phyloP scores from a whole-genome alignment of 2,329 filamentous ascomycete species.

The Scedosporium dehoogii region DNA sequence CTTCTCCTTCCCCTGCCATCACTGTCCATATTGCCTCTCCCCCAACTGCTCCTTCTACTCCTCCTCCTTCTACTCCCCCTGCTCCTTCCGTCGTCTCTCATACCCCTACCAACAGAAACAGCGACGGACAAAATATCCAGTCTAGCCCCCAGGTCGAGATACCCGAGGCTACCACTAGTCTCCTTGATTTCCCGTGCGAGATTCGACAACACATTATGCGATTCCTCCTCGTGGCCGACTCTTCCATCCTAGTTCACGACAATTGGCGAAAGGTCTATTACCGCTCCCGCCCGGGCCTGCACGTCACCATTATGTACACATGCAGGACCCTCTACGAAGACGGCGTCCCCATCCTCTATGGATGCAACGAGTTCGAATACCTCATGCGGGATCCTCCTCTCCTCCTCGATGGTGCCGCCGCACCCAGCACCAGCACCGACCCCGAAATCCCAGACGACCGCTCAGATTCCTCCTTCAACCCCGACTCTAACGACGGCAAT shows the following conservation, averaged over 20 bases:
- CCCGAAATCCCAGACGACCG: background rate
- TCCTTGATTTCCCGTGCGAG: conserved; percentile 17
- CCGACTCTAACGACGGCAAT: conserved; percentile 8
- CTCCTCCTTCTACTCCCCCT: too few relatives aligned
- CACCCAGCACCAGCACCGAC: background rate
- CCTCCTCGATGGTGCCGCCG: conserved; percentile 12
- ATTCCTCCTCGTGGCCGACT: conserved; percentile 19
- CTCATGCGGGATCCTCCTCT: conserved; percentile 27
- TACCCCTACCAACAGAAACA: too few relatives aligned
- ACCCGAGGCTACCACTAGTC: conserved; percentile 5
- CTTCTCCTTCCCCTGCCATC: too few relatives aligned
- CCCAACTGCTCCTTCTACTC: too few relatives aligned
- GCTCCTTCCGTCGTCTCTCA: too few relatives aligned
- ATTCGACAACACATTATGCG: conserved; percentile 21
- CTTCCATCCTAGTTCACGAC: conserved; percentile 22
- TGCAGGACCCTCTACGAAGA: conserved; percentile 25
- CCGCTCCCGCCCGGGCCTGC: conserved; percentile 15
- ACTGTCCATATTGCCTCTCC: too few relatives aligned
- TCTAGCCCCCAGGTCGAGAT: too few relatives aligned
- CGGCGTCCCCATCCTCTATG: conserved; percentile 32
- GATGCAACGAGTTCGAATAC: conserved; percentile 37
- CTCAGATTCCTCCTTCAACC: too few relatives aligned
- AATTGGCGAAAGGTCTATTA: conserved; percentile 24
- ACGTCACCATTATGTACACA: conserved; percentile 25
- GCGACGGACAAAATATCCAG: too few relatives aligned